Evolutionary conservation across 1,139 yeast species (phyloP).

Genomic region (Casaregolazyma suthepensis): DNA sequence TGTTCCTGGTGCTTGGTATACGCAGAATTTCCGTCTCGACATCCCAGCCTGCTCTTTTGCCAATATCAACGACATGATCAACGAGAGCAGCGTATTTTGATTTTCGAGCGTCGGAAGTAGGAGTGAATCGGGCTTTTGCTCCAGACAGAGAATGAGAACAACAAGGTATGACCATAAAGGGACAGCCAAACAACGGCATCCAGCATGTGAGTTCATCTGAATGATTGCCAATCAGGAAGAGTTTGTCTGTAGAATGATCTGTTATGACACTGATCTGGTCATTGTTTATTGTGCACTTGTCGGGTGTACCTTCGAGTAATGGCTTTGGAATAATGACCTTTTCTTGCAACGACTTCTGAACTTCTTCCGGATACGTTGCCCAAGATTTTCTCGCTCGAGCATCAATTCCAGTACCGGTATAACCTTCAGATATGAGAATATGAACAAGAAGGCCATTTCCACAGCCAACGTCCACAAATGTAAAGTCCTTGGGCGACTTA

Average conservation of each 20-base stretch:
- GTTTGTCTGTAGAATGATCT: slow-evolving; percentile 47
- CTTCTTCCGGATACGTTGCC: slow-evolving; percentile 60
- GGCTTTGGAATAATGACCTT: slow-evolving; percentile 76
- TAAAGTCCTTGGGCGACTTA: slow-evolving; percentile 43
- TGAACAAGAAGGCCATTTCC: slow-evolving; percentile 88
- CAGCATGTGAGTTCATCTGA: slow-evolving; percentile 94
- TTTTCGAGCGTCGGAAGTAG: slow-evolving; percentile 34
- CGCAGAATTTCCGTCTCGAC: slow-evolving; percentile 82
- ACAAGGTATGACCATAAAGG: slow-evolving; percentile 91
- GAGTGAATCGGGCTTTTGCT: slow-evolving; percentile 56
- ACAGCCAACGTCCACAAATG: slow-evolving; percentile 88
- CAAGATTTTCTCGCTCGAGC: slow-evolving; percentile 89
- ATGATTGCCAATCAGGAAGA: slow-evolving; percentile 89
- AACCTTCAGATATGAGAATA: slow-evolving; percentile 73
- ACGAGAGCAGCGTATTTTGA: slow-evolving; percentile 81
- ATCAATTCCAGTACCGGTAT: slow-evolving; percentile 77
- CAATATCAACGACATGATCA: slow-evolving; percentile 71
- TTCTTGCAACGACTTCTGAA: slow-evolving; percentile 55
- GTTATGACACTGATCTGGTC: slow-evolving; percentile 52
- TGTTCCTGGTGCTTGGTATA: slow-evolving; percentile 91
- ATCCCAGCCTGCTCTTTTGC: slow-evolving; percentile 71
- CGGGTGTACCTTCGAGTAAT: slow-evolving; percentile 33
- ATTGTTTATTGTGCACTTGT: slow-evolving; percentile 40
- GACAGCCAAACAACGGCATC: slow-evolving; percentile 83
- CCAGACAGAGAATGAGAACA: slow-evolving; percentile 88